These are phyloP conservation scores for Shiraia bambusicola DNA, from an alignment of 2,329 filamentous ascomycete species.

Conservation along the genomic window DNA sequence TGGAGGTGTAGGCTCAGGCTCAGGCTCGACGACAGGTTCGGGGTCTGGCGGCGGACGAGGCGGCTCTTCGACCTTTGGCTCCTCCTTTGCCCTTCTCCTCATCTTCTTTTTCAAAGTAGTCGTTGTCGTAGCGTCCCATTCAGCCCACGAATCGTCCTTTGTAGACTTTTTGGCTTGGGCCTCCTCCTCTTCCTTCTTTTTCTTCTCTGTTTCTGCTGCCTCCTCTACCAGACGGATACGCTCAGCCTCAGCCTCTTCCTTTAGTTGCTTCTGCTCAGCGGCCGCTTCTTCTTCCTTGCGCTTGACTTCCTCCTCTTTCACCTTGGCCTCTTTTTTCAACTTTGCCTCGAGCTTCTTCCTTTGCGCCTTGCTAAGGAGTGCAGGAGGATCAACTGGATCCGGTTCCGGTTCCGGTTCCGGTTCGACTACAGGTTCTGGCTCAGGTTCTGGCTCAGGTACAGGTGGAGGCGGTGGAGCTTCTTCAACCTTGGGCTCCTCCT, in stretches of 20 bases:
- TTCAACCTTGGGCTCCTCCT: constrained; percentile 18
- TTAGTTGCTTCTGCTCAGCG: constrained; percentile 18
- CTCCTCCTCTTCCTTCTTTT: constrained; percentile 28
- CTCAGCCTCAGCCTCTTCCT: constrained; percentile 33
- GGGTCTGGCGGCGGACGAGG: constrained; percentile 21
- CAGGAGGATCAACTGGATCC: constrained; percentile 40
- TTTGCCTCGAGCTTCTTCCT: constrained; percentile 39
- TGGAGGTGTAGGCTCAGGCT: constrained; percentile 18
- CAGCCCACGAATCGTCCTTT: constrained; percentile 41
- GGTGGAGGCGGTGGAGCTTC: constrained; percentile 38
- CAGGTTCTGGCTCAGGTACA: constrained; percentile 30
- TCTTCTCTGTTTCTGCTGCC: constrained; percentile 27
- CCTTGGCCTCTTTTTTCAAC: constrained; percentile 38
- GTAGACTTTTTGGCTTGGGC: constrained; percentile 23
- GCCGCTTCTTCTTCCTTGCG: constrained; percentile 23
- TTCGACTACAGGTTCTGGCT: constrained; percentile 28
- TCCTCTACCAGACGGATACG: constrained; percentile 26
- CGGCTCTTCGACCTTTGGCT: constrained; percentile 16
- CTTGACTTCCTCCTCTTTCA: constrained; percentile 24
- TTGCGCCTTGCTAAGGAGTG: constrained; percentile 32
- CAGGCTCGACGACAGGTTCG: constrained; percentile 15
- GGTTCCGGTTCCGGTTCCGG: constrained; percentile 43
- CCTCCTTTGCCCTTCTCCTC: constrained; percentile 22
- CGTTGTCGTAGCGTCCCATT: constrained; percentile 17
- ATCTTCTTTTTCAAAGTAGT: constrained; percentile 43